Evolutionary conservation across 148 eudicot genomes (phyloP).

Genomic region (Pouteria glomerata): DNA sequence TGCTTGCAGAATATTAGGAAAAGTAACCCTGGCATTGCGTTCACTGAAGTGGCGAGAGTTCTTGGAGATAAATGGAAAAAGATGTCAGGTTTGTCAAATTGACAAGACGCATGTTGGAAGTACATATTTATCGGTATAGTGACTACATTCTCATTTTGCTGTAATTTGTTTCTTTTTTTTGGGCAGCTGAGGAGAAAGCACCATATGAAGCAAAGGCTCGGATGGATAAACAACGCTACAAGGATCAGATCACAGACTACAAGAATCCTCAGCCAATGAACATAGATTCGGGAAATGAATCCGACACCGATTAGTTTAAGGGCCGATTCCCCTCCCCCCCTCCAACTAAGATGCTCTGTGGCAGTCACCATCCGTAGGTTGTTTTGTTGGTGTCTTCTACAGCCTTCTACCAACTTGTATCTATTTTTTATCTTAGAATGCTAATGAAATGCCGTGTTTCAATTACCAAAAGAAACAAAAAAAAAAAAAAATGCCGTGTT

Average conservation of each 20-base stretch:
- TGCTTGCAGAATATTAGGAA: constrained; percentile 56
- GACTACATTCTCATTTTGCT: neutral
- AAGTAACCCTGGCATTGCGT: constrained; percentile 64
- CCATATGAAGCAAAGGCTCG: constrained; percentile 78
- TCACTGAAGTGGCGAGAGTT: constrained; percentile 54
- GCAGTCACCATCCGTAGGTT: too few relatives aligned
- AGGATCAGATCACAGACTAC: constrained; percentile 60
- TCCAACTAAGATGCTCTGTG: neutral
- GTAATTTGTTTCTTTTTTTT: constrained; percentile 6
- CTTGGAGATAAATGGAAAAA: constrained; percentile 84
- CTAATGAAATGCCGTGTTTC: too few relatives aligned
- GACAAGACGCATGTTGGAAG: neutral
- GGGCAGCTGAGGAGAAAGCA: constrained; percentile 89
- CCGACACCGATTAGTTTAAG: constrained; percentile 44
- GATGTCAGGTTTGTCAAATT: constrained; percentile 48
- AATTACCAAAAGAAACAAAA: too few relatives aligned
- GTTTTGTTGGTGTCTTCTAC: too few relatives aligned
- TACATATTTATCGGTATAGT: neutral
- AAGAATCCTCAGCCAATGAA: constrained; percentile 52
- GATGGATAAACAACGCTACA: constrained; percentile 73
- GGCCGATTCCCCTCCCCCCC: neutral
- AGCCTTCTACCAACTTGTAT: too few relatives aligned
- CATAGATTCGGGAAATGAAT: constrained; percentile 60
- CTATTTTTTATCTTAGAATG: too few relatives aligned
- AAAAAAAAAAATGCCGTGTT: too few relatives aligned